Conservation (phyloP, 2,329 filamentous ascomycete species). For the Colletotrichum siamense region DNA sequence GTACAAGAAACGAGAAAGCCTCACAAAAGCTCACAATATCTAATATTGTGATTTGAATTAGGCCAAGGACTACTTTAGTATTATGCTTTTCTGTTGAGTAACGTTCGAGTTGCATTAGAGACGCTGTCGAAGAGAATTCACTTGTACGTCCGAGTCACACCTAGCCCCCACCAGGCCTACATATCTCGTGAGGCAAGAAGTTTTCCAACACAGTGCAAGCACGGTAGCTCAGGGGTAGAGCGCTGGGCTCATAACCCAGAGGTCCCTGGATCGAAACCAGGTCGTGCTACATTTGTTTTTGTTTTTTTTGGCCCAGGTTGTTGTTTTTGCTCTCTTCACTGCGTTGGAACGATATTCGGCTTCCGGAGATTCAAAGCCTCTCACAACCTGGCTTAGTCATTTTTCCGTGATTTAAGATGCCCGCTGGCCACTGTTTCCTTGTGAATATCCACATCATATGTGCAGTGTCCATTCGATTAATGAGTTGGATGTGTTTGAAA, state of each 20-base stretch:
- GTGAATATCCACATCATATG: neutral
- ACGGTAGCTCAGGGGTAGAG: conserved; percentile 7
- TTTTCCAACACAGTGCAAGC: neutral
- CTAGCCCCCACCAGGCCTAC: too few relatives aligned
- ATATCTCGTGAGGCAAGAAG: too few relatives aligned
- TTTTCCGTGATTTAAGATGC: neutral
- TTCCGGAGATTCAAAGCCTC: too few relatives aligned
- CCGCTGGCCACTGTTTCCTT: neutral
- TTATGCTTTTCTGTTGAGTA: too few relatives aligned
- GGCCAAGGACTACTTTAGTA: too few relatives aligned
- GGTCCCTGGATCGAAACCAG: conserved; percentile 23
- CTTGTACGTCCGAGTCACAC: too few relatives aligned
- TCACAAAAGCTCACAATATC: too few relatives aligned
- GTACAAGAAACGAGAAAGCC: too few relatives aligned
- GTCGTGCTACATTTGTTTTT: neutral
- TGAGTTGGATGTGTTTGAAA: neutral
- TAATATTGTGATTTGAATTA: too few relatives aligned
- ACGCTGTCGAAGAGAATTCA: too few relatives aligned
- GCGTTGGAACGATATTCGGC: too few relatives aligned
- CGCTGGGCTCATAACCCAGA: conserved; percentile 23
- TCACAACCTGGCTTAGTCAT: neutral
- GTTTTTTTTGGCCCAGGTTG: neutral
- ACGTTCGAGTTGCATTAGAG: too few relatives aligned
- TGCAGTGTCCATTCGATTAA: neutral
- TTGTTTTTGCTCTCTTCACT: neutral